Percentiles rank a stretch among this genome's conserved stretches.
These are phyloP conservation scores for Ophiocordyceps polyrhachis-furcata DNA, from an alignment of 2,329 filamentous ascomycete genomes.

Conservation along the genomic window DNA sequence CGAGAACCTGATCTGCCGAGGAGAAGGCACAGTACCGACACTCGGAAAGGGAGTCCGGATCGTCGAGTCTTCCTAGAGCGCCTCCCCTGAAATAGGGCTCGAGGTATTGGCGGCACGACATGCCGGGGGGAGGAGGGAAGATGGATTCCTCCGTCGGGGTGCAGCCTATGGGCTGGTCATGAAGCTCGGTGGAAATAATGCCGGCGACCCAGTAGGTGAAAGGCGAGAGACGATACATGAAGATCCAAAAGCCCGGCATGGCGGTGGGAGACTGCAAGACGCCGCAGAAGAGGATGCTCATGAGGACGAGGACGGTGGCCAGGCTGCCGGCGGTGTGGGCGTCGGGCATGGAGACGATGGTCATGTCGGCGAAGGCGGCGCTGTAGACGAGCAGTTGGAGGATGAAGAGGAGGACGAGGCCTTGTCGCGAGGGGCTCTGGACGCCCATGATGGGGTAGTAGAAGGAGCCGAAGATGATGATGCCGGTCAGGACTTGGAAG, in stretches of 20 bases:
- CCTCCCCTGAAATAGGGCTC: slow-evolving; percentile 29
- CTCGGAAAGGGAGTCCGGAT: slow-evolving; percentile 31
- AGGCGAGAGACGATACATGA: slow-evolving; percentile 50
- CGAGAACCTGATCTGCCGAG: slow-evolving; percentile 42
- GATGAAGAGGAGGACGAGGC: slow-evolving; percentile 44
- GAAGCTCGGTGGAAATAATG: slow-evolving; percentile 47
- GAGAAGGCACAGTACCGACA: slow-evolving; percentile 51
- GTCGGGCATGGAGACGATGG: slow-evolving; percentile 50
- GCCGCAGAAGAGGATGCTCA: slow-evolving; percentile 43
- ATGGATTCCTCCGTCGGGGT: slow-evolving; percentile 36
- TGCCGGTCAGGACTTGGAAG: slow-evolving; percentile 45
- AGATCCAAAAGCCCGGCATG: slow-evolving; percentile 57
- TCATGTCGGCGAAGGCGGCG: slow-evolving; percentile 54
- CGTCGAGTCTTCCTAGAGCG: slow-evolving; percentile 39
- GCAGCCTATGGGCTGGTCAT: slow-evolving; percentile 32
- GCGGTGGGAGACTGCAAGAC: slow-evolving; percentile 39
- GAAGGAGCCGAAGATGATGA: slow-evolving; percentile 46
- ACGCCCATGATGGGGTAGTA: slow-evolving; percentile 45
- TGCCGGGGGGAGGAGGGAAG: slow-evolving; percentile 43
- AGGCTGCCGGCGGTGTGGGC: slow-evolving; percentile 49
- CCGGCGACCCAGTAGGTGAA: slow-evolving; percentile 52
- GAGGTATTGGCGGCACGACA: slow-evolving; percentile 48
- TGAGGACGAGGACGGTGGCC: slow-evolving; percentile 38
- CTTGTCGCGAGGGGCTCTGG: slow-evolving; percentile 35
- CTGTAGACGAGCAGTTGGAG: slow-evolving; percentile 53